Evolutionary conservation across 768 basidiomycete genomes (phyloP), one percentile per base, ranked within the genome.

Genomic region (Polyporus arcularius): DNA sequence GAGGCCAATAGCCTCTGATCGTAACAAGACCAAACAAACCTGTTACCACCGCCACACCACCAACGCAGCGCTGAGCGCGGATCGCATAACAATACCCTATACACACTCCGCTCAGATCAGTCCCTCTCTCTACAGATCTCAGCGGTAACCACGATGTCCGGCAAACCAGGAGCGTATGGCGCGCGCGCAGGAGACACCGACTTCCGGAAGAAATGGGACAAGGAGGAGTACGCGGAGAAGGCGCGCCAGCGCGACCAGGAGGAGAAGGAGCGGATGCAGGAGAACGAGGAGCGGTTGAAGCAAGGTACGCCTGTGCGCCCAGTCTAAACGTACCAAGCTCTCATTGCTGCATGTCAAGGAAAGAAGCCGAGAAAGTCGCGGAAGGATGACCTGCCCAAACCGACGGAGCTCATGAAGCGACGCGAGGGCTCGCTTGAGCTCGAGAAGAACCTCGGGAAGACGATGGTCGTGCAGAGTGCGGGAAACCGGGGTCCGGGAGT

Each of bases 381-480:
- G 58, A 85, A 83, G 56, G 86, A 89, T 41, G 92, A 96, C 66
- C 74, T 96, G 2, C 96, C 97, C 0, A 96, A 94, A 71, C 92
- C 97, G 2, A 98, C 95, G 3, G 88, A 97, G 68, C 83, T 93
- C 57, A 91, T 98, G 87, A 86, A 97, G 71, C 88, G 86, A 66
- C 89, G 97, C 47, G 94, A 94, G 40, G 79, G 75, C 0, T 83
- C 91, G 26, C 79, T 99, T 8, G 94, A 94, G 55, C 86, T 99
- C 28, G 94, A 97, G 68, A 97, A 96, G 79, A 97, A 98, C 75
- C 81, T 98, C 38, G 84, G 84, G 68, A 98, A 98, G 82, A 96
- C 92, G 0, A 91, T 96, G 83, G 89, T 99, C 61, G 95, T 99
- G 11, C 87, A 92, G 68, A 88, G 89, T 70, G 84, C 86, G 2